Percentiles rank a stretch among this genome's conserved stretches.
Conservation (phyloP, 345 rosid genomes). For the Arabidopsis thaliana region TAIR10.1 NC_003070.9:7945501-7946000, state of each 20-base stretch:
- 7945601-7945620: constrained; percentile 2
- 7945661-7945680: constrained; percentile 27
- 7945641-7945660: constrained; percentile 23
- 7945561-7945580: constrained; percentile 6
- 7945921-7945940: not conserved
- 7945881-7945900: constrained; percentile 1
- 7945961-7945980: no score
- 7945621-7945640: constrained; percentile 36
- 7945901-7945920: not conserved
- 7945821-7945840: constrained; percentile 34
- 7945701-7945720: constrained; percentile 13
- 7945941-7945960: not conserved
- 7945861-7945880: not conserved
- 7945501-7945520: not conserved
- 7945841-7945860: not conserved
- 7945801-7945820: constrained; percentile 22
- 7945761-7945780: constrained; percentile 33
- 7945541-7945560: constrained; percentile 13
- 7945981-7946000: no score
- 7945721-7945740: constrained; percentile 13
- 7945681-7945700: constrained; percentile 37
- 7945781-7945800: constrained; percentile 32
- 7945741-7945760: not conserved
- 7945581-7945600: constrained; percentile 1
- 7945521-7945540: constrained; percentile 8